A percentile compares a stretch with the other conserved stretches of the same genome.
These are phyloP conservation scores for Pleurotus tuoliensis DNA, from an alignment of 768 basidiomycete genomes.

Conservation along the genomic window DNA sequence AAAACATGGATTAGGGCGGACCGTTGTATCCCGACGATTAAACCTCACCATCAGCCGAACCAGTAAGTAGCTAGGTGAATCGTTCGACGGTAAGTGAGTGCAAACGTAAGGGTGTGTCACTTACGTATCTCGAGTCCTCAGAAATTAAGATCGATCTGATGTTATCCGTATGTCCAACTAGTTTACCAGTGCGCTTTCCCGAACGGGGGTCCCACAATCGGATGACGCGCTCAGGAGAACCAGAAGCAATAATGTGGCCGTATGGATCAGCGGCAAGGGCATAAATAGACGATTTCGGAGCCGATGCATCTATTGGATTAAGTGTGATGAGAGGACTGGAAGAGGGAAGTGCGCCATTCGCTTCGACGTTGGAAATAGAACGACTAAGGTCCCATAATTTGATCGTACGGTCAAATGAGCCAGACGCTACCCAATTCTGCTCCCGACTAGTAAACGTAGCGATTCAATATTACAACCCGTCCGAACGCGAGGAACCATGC, in stretches of 20 bases:
- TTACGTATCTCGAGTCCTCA: slow-evolving; percentile 86
- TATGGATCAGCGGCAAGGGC: slow-evolving; percentile 76
- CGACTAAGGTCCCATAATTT: slow-evolving; percentile 88
- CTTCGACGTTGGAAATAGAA: slow-evolving; percentile 11
- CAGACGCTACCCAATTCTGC: slow-evolving; percentile 86
- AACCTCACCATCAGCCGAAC: slow-evolving; percentile 66
- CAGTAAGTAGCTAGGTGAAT: slow-evolving; percentile 62
- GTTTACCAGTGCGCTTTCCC: slow-evolving; percentile 69
- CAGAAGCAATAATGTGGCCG: slow-evolving; percentile 81
- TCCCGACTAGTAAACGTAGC: slow-evolving; percentile 47
- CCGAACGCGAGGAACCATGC: slow-evolving; percentile 13
- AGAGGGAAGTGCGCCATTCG: slow-evolving; percentile 9
- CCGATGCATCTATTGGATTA: slow-evolving; percentile 59
- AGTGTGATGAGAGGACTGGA: slow-evolving; percentile 59
- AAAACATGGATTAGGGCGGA: slow-evolving; percentile 12
- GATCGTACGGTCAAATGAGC: slow-evolving; percentile 91
- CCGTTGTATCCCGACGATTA: slow-evolving; percentile 1
- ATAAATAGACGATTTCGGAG: slow-evolving; percentile 71
- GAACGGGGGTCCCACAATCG: slow-evolving; percentile 92
- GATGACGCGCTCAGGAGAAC: slow-evolving; percentile 88
- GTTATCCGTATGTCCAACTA: slow-evolving; percentile 97
- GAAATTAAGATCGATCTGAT: slow-evolving; percentile 87
- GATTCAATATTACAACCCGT: not conserved
- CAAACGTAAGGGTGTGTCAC: slow-evolving; percentile 22
- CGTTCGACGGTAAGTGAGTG: too few species aligned